A percentile compares a stretch with the other conserved stretches of the same genome.
Conservation (phyloP, 768 basidiomycete genomes). For the Mycena olivaceomarginata region DNA sequence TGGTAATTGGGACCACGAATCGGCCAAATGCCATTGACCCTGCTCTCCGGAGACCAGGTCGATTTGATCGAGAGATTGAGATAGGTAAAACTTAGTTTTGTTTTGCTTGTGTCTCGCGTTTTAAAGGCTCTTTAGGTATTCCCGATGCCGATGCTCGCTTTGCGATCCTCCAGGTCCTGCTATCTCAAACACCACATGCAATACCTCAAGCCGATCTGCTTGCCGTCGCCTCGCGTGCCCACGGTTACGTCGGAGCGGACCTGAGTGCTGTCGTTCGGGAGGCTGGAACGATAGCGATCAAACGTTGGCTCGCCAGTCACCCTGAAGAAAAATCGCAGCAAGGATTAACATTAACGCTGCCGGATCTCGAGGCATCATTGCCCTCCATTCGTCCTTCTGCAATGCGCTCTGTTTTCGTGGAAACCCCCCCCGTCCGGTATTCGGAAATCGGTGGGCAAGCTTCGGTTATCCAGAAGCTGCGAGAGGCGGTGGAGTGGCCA, state of each 20-base stretch:
- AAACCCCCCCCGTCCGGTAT: conserved; percentile 89
- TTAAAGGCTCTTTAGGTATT: conserved; percentile 72
- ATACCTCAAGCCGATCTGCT: conserved; percentile 78
- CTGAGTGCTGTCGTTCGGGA: conserved; percentile 94
- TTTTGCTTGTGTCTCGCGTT: conserved; percentile 16
- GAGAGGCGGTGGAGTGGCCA: conserved; percentile 97
- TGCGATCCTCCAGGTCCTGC: conserved; percentile 91
- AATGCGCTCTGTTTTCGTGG: conserved; percentile 94
- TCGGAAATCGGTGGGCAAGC: conserved; percentile 94
- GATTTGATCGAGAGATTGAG: conserved; percentile 97
- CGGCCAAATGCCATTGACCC: conserved; percentile 97
- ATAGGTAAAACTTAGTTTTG: conserved; percentile 79
- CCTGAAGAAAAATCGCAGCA: conserved; percentile 38
- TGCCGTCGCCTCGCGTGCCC: conserved; percentile 84
- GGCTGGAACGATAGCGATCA: conserved; percentile 94
- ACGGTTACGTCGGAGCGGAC: conserved; percentile 99
- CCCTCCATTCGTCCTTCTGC: conserved; percentile 93
- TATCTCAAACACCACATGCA: conserved; percentile 86
- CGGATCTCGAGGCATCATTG: conserved; percentile 84
- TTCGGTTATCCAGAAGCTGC: conserved; percentile 87
- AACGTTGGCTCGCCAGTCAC: conserved; percentile 76
- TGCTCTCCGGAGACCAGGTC: conserved; percentile 90
- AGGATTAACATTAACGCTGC: conserved; percentile 65
- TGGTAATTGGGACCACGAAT: conserved; percentile 98
- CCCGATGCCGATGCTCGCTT: conserved; percentile 91